phyloP scores from a whole-genome alignment of 78 protist genomes.

The Anaeramoeba ignava region DNA sequence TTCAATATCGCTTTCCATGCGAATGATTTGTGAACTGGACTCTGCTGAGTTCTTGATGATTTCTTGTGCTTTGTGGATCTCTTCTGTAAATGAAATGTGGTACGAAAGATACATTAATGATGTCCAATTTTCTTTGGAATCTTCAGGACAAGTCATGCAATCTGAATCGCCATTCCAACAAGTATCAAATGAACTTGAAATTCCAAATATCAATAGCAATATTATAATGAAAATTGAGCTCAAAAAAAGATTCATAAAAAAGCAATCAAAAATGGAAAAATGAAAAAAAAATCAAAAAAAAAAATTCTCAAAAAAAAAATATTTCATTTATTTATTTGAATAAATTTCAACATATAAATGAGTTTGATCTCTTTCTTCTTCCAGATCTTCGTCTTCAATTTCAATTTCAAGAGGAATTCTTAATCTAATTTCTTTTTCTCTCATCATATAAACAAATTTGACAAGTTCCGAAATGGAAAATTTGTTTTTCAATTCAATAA shows the following conservation, averaged over 20 bases:
- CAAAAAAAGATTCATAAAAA: not conserved
- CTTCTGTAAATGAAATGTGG: not conserved
- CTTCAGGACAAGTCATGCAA: not conserved
- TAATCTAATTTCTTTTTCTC: too few species aligned
- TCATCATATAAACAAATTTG: too few species aligned
- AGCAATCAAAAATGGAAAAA: too few species aligned
- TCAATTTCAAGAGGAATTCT: too few species aligned
- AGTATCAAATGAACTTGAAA: not conserved
- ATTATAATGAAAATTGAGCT: not conserved
- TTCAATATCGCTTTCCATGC: not conserved
- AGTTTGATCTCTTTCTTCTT: too few species aligned
- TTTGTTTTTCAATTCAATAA: too few species aligned
- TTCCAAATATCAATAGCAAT: not conserved
- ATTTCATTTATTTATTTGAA: too few species aligned
- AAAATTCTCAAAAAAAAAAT: too few species aligned
- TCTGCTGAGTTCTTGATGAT: not conserved
- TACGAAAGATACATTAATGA: not conserved
- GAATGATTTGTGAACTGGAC: not conserved
- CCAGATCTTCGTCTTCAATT: too few species aligned
- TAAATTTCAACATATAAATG: too few species aligned
- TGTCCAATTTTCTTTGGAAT: not conserved
- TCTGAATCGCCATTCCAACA: slow-evolving; percentile 1
- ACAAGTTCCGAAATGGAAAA: too few species aligned
- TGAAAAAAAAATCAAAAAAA: too few species aligned
- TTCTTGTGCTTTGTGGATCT: not conserved